Conservation (phyloP, 805 yeast genomes). For the Metschnikowia lunata region DNA sequence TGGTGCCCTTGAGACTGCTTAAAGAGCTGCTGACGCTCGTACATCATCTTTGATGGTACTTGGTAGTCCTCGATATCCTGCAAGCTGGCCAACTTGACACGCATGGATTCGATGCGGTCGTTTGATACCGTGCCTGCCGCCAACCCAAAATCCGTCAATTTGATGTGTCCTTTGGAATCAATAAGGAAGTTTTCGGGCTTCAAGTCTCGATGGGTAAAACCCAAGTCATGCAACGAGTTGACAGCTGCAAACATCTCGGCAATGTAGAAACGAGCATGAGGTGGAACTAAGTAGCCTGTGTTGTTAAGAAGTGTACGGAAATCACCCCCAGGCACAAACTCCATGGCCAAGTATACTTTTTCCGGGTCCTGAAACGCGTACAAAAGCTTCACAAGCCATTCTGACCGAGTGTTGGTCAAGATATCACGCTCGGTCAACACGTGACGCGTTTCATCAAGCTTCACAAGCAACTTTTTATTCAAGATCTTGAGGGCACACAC, state of each 20-base stretch:
- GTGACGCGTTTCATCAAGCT: conserved; percentile 92
- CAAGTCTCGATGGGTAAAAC: conserved; percentile 94
- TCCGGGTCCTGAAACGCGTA: conserved; percentile 94
- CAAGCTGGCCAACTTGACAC: conserved; percentile 59
- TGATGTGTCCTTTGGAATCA: conserved; percentile 87
- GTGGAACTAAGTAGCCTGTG: conserved; percentile 88
- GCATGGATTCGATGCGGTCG: conserved; percentile 91
- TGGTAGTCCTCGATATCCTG: conserved; percentile 65
- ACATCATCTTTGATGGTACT: conserved; percentile 63
- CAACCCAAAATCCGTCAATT: conserved; percentile 92
- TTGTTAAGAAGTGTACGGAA: conserved; percentile 90
- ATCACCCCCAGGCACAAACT: conserved; percentile 99
- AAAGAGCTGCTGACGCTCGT: conserved; percentile 84
- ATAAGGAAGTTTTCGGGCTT: conserved; percentile 93
- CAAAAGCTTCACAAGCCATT: conserved; percentile 89
- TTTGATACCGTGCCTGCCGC: conserved; percentile 95
- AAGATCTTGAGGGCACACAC: conserved; percentile 92
- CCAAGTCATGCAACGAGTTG: conserved; percentile 88
- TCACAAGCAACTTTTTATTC: conserved; percentile 79
- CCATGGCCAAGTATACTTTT: conserved; percentile 94
- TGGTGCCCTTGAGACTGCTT: conserved; percentile 76
- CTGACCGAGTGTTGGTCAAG: conserved; percentile 89
- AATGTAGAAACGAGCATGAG: conserved; percentile 92
- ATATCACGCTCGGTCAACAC: conserved; percentile 95
- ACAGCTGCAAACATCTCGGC: conserved; percentile 96